Evolutionary conservation across 179 eudicot species (phyloP).

Genomic region (Gypsophila paniculata): DNA sequence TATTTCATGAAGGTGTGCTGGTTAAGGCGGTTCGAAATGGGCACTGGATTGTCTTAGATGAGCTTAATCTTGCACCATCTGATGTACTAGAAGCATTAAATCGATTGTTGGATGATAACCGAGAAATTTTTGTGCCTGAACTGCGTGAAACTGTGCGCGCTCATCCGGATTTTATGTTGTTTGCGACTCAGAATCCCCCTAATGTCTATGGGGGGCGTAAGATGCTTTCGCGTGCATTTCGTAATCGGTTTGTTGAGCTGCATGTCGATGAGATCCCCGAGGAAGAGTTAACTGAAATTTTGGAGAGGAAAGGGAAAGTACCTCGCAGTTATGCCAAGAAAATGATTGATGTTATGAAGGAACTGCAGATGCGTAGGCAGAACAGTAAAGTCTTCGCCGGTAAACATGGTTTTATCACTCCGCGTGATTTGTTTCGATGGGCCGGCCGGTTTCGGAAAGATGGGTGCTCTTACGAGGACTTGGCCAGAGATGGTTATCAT

Average conservation of each 20-base stretch:
- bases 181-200: slow-evolving; percentile 99
- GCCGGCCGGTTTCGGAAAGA: slow-evolving; percentile 65
- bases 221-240: slow-evolving; percentile 97
- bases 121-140: slow-evolving; percentile 94
- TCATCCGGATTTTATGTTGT: slow-evolving; percentile 90
- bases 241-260: slow-evolving; percentile 96
- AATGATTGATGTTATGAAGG: slow-evolving; percentile 93
- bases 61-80: slow-evolving; percentile 96
- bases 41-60: slow-evolving; percentile 95
- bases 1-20: slow-evolving; percentile 82
- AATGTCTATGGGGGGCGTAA: slow-evolving; percentile 94
- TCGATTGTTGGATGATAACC: slow-evolving; percentile 85
- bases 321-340: slow-evolving; percentile 71
- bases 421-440: slow-evolving; percentile 96
- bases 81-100: slow-evolving; percentile 96
- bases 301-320: slow-evolving; percentile 64
- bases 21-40: slow-evolving; percentile 94
- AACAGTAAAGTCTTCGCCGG: slow-evolving; percentile 95
- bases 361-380: slow-evolving; percentile 86
- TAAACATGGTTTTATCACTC: slow-evolving; percentile 96
- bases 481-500: slow-evolving; percentile 80
- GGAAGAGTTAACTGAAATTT: slow-evolving; percentile 62
- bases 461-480: slow-evolving; percentile 64
- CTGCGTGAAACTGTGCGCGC: slow-evolving; percentile 75
- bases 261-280: slow-evolving; percentile 97